phyloP scores from a whole-genome alignment of 805 yeast genomes.

The Cyberlindnera lachancei region DNA sequence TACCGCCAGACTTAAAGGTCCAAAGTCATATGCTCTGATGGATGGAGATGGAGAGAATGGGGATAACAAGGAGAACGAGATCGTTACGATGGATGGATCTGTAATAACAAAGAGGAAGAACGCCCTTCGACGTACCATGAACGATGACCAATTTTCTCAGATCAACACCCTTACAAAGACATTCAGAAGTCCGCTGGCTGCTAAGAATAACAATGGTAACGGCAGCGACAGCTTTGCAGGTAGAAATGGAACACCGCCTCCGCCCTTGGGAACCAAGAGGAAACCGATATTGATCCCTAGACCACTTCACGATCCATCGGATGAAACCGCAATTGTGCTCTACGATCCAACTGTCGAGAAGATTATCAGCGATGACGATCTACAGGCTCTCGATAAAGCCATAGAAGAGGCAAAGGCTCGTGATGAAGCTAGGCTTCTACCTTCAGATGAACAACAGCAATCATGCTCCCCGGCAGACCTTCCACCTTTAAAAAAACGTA shows the following conservation, averaged over 20 bases:
- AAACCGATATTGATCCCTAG: conserved; percentile 69
- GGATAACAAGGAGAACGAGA: conserved; percentile 29
- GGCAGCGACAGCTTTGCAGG: too few relatives aligned
- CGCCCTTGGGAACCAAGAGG: conserved; percentile 78
- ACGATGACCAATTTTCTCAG: conserved; percentile 34
- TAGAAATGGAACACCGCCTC: conserved; percentile 65
- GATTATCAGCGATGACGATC: conserved; percentile 20
- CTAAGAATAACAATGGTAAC: conserved; percentile 21
- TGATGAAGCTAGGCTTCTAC: conserved; percentile 21
- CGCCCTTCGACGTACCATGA: conserved; percentile 48
- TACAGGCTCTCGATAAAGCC: conserved; percentile 26
- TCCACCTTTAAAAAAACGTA: conserved; percentile 25
- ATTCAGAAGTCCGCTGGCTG: conserved; percentile 58
- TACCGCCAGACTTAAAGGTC: conserved; percentile 28
- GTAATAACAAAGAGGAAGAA: conserved; percentile 37
- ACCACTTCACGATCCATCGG: conserved; percentile 91
- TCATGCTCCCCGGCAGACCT: too few relatives aligned
- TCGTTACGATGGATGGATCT: conserved; percentile 26
- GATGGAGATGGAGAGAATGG: conserved; percentile 14
- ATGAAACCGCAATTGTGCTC: conserved; percentile 87
- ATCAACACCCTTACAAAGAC: conserved; percentile 34
- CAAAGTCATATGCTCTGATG: conserved; percentile 34
- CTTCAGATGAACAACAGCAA: conserved; percentile 15
- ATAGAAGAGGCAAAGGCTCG: conserved; percentile 21
- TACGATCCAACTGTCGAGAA: conserved; percentile 90